phyloP scores from a whole-genome alignment of 345 rosid genomes.

The Eucalyptus grandis region DNA sequence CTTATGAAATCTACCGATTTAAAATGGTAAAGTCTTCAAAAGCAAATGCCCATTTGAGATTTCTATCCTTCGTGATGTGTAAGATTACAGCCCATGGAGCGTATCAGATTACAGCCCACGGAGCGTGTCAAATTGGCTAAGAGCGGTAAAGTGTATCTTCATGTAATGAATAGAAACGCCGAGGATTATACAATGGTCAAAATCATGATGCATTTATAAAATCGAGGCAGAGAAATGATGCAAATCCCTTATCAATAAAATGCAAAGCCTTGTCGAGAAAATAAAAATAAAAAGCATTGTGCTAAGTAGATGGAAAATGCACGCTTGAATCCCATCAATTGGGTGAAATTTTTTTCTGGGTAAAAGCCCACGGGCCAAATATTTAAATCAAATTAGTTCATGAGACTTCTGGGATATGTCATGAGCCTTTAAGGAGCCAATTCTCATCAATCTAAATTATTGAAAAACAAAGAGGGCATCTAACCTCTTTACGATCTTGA shows the following conservation, averaged over 20 bases:
- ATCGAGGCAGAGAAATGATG: neutral
- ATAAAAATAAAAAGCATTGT: neutral
- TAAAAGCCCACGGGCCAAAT: neutral
- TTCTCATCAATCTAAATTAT: neutral
- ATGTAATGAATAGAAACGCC: neutral
- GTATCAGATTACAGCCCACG: too few species aligned
- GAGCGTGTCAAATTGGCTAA: neutral
- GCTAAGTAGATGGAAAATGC: neutral
- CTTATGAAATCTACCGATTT: neutral
- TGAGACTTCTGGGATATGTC: fast-evolving
- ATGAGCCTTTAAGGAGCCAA: fast-evolving
- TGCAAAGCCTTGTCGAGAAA: neutral
- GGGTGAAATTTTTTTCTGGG: fast-evolving
- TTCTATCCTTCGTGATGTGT: neutral
- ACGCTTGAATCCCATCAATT: neutral
- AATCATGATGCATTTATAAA: neutral
- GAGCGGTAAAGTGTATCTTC: neutral
- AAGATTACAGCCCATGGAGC: neutral
- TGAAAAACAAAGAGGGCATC: neutral
- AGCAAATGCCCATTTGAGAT: neutral
- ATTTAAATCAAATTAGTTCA: neutral
- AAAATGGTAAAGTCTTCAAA: neutral
- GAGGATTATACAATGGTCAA: too few species aligned
- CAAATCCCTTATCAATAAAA: neutral
- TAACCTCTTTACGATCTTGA: neutral